Conservation (phyloP, 768 basidiomycete species). For the Pleurotus sapidus region DNA sequence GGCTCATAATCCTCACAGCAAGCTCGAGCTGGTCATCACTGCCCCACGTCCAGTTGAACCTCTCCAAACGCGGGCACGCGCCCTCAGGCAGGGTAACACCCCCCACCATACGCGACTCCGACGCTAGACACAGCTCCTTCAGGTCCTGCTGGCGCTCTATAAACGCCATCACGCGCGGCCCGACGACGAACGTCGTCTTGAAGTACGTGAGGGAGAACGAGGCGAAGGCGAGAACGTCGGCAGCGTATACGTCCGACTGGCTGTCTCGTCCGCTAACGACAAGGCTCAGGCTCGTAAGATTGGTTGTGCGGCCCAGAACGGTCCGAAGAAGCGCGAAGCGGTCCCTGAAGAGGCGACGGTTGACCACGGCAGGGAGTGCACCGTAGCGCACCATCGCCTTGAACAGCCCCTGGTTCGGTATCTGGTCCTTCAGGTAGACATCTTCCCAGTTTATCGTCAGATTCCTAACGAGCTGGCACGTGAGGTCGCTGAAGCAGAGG, state of each 20-base stretch:
- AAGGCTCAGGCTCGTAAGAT: conserved; percentile 3
- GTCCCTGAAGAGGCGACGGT: neutral
- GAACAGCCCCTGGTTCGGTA: neutral
- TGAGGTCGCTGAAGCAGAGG: neutral
- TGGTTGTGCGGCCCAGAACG: neutral
- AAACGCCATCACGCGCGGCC: neutral
- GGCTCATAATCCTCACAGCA: neutral
- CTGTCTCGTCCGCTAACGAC: conserved; percentile 1
- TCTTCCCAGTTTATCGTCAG: neutral
- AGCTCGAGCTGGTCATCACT: neutral
- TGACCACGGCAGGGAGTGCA: neutral
- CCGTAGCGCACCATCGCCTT: conserved; percentile 1
- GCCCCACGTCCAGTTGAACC: neutral
- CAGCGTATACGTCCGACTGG: neutral
- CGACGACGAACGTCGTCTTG: conserved; percentile 1
- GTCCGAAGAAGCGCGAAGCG: conserved; percentile 3
- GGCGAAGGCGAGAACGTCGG: neutral
- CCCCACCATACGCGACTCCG: neutral
- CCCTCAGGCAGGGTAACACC: neutral
- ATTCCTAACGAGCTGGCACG: conserved; percentile 1
- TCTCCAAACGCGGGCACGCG: conserved; percentile 1
- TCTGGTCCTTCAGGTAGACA: neutral
- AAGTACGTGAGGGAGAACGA: neutral
- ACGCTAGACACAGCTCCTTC: neutral
- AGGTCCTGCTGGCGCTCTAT: neutral